These are phyloP conservation scores for Clausena lansium DNA, from an alignment of 345 rosid species.

Conservation along the genomic window DNA sequence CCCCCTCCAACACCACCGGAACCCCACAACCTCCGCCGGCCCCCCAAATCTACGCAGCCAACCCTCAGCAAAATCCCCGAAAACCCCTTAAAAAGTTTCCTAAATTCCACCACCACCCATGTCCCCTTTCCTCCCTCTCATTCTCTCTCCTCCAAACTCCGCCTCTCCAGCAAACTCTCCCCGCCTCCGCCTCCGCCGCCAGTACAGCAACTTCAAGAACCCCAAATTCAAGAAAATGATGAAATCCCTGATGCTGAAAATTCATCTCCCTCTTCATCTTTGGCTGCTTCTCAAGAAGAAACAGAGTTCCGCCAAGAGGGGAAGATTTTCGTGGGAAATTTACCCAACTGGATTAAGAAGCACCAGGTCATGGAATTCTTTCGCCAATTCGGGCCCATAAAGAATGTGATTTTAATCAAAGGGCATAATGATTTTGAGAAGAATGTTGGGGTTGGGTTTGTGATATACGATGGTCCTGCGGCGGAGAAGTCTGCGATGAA, in stretches of 20 bases:
- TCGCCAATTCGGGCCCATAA: slow-evolving; percentile 85
- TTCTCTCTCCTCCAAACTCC: slow-evolving; percentile 60
- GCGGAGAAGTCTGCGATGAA: slow-evolving; percentile 67
- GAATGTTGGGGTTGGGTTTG: slow-evolving; percentile 85
- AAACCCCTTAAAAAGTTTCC: slow-evolving; percentile 62
- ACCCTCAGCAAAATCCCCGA: slow-evolving; percentile 27
- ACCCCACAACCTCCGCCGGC: slow-evolving; percentile 55
- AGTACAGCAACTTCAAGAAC: slow-evolving; percentile 7
- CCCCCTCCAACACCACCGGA: slow-evolving; percentile 37
- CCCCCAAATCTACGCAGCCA: slow-evolving; percentile 45
- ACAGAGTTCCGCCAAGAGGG: slow-evolving; percentile 61
- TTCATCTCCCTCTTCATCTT: background rate
- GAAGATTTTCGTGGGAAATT: slow-evolving; percentile 84
- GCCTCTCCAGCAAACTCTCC: slow-evolving; percentile 72
- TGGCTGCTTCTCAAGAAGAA: background rate
- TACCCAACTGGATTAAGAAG: slow-evolving; percentile 87
- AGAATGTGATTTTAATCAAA: slow-evolving; percentile 62
- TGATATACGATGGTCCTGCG: slow-evolving; percentile 50
- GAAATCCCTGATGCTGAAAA: slow-evolving; percentile 22
- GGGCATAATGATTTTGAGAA: slow-evolving; percentile 61
- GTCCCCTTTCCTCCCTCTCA: slow-evolving; percentile 22
- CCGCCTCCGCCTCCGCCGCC: slow-evolving; percentile 49
- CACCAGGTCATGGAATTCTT: slow-evolving; percentile 65
- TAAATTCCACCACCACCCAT: slow-evolving; percentile 29
- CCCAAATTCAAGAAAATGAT: background rate